A percentile compares a stretch with the other conserved stretches of the same genome.
Conservation (phyloP, 2,329 filamentous ascomycete species). For the Trichothecium sympodiale region DNA sequence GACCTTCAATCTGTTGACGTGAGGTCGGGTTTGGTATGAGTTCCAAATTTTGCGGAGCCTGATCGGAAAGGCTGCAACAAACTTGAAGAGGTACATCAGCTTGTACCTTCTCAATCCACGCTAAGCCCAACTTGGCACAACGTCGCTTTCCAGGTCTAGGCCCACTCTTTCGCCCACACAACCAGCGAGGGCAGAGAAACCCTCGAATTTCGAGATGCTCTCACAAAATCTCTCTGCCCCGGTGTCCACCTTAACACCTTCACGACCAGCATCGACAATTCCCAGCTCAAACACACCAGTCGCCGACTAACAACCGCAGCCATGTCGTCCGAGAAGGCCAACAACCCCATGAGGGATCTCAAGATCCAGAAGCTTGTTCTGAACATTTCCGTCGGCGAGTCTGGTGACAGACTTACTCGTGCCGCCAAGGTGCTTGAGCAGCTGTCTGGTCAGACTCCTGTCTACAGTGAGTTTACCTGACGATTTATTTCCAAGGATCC, state of each 20-base stretch:
- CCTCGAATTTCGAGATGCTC: constrained; percentile 22
- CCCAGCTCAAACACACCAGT: constrained; percentile 13
- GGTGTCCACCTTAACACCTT: constrained; percentile 13
- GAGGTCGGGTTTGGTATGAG: constrained; percentile 23
- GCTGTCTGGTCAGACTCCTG: constrained; percentile 97
- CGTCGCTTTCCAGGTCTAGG: constrained; percentile 8
- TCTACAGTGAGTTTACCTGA: constrained; percentile 71
- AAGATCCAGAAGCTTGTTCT: constrained; percentile 99
- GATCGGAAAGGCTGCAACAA: constrained; percentile 22
- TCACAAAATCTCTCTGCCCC: constrained; percentile 22
- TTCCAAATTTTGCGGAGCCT: constrained; percentile 35
- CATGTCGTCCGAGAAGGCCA: constrained; percentile 65
- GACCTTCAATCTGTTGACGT: constrained; percentile 30
- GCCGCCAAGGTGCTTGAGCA: constrained; percentile 99
- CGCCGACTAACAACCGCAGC: constrained; percentile 25
- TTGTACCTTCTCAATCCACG: constrained; percentile 13
- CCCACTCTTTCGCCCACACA: constrained; percentile 13
- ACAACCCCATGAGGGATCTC: constrained; percentile 99
- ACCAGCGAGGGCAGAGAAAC: constrained; percentile 28
- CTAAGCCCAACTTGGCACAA: constrained; percentile 14
- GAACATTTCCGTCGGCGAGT: constrained; percentile 99
- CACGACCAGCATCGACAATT: constrained; percentile 18
- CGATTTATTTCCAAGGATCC: not conserved
- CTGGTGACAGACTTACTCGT: constrained; percentile 99
- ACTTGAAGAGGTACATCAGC: constrained; percentile 16